A percentile compares a stretch with the other conserved stretches of the same genome.
These are phyloP conservation scores for Globisporangium uncinulatum DNA, from an alignment of 352 stramenopile genomes.

Conservation along the genomic window DNA sequence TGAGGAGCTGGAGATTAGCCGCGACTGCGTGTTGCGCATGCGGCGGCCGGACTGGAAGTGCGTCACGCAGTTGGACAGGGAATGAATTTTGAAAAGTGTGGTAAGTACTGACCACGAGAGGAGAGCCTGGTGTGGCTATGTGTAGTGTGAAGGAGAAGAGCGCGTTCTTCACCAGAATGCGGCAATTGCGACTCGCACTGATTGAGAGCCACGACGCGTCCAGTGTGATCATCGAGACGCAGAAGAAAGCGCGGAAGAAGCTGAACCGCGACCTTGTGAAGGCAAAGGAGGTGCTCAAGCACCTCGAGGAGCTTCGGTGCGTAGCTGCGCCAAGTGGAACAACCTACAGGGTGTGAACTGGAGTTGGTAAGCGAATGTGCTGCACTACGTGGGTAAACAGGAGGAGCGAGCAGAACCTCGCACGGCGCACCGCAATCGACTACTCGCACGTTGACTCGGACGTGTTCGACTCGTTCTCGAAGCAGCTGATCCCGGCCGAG, in stretches of 20 bases:
- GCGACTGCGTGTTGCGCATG: constrained; percentile 44
- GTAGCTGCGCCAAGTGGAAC: not conserved
- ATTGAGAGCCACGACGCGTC: constrained; percentile 21
- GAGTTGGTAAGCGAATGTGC: too few species aligned
- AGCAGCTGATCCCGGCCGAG: constrained; percentile 47
- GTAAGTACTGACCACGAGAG: too few species aligned
- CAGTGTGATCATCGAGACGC: constrained; percentile 24
- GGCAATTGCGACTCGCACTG: constrained; percentile 55
- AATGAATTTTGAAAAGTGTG: too few species aligned
- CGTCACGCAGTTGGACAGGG: constrained; percentile 4
- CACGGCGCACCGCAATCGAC: constrained; percentile 14
- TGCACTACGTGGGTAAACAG: not conserved
- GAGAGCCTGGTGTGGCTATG: not conserved
- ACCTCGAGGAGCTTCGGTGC: constrained; percentile 36
- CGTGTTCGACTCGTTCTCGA: constrained; percentile 59
- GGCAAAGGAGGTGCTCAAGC: constrained; percentile 33
- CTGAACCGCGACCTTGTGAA: constrained; percentile 42
- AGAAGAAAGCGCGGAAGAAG: constrained; percentile 39
- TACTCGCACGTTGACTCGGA: constrained; percentile 50
- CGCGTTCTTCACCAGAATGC: constrained; percentile 43
- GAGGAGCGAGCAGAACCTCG: not conserved
- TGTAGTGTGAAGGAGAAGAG: constrained; percentile 37
- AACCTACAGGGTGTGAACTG: not conserved
- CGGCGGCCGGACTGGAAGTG: constrained; percentile 59
- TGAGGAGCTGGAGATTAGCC: constrained; percentile 31